Evolutionary conservation across 1,139 yeast genomes (phyloP), one percentile per base, ranked within the genome.

Genomic region (Suhomyces anneliseae): DNA sequence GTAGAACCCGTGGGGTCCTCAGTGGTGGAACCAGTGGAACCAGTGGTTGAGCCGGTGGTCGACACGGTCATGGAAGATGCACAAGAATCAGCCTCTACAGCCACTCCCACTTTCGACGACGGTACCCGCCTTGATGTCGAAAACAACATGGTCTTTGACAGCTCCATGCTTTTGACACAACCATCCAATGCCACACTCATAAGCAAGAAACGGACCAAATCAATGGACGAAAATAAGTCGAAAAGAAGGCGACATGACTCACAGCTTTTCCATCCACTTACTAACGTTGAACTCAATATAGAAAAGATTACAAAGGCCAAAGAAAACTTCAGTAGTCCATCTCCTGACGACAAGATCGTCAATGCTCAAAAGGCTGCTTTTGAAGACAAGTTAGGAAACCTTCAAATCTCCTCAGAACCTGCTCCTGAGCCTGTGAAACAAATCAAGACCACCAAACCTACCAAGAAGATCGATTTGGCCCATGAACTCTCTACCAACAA

Each of bases 311-410:
- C 70, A 51, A 75, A 77, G 59, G 79, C 80, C 7, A 70, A 75
- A 40, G 61, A 72, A 38, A 87, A 85, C 52, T 90, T 90, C 60
- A 64, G 67, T 19, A 70, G 75, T 50, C 92, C 90, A 11, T 87
- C 96, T 57, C 97, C 97, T 3, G 98, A 90, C 67, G 97, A 90
- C 59, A 68, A 76, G 45, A 77, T 87, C 8, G 62, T 80, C 43
- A 67, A 73, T 43, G 90, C 92, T 0, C 95, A 87, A 62, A 69
- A 69, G 44, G 63, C 68, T 42, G 83, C 82, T 0, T 78, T 78
- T 48, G 77, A 72, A 35, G 70, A 71, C 42, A 70, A 68, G 8
- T 62, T 75, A 42, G 62, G 64, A 26, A 66, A 66, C 34, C 61
- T 74, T 47, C 61, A 58, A 40, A 55, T 64, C 27, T 46, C 56